A percentile compares a stretch with the other conserved stretches of the same genome.
Conservation (phyloP, 1,284 basidiomycete species). For the Cronartium ribicola region DNA sequence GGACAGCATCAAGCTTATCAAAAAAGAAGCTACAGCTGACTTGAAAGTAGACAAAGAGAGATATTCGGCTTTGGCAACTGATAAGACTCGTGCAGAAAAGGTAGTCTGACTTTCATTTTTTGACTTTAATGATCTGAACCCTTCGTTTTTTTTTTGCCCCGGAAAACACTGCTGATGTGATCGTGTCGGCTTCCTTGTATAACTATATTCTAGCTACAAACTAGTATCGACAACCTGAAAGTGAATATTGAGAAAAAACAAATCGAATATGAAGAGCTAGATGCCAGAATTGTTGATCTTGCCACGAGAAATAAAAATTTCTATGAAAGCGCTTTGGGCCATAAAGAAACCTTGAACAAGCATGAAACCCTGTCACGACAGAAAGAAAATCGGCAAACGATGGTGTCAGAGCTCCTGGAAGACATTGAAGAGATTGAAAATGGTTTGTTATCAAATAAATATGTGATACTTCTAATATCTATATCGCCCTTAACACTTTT, state of each 20-base stretch:
- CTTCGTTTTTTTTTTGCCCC: too few species aligned
- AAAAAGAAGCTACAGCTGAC: constrained; percentile 84
- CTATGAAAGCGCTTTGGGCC: constrained; percentile 75
- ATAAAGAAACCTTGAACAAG: constrained; percentile 73
- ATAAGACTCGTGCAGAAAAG: constrained; percentile 79
- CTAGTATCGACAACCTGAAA: constrained; percentile 64
- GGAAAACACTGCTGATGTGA: too few species aligned
- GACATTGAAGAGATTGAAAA: constrained; percentile 61
- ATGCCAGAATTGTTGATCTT: constrained; percentile 64
- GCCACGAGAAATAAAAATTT: constrained; percentile 73
- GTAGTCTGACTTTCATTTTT: constrained; percentile 45
- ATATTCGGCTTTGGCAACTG: constrained; percentile 70
- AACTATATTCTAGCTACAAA: constrained; percentile 56
- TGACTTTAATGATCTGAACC: too few species aligned
- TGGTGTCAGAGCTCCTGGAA: constrained; percentile 61
- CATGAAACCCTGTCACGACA: constrained; percentile 66
- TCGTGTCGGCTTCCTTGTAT: neutral
- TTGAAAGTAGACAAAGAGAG: constrained; percentile 90
- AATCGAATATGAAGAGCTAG: constrained; percentile 67
- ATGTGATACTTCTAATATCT: neutral
- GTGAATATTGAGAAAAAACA: constrained; percentile 66
- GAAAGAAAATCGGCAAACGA: constrained; percentile 63
- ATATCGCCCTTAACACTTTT: neutral
- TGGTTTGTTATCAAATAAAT: constrained; percentile 55
- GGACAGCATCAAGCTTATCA: constrained; percentile 79